Evolutionary conservation across 768 basidiomycete genomes (phyloP).

Genomic region (Panus rudis): DNA sequence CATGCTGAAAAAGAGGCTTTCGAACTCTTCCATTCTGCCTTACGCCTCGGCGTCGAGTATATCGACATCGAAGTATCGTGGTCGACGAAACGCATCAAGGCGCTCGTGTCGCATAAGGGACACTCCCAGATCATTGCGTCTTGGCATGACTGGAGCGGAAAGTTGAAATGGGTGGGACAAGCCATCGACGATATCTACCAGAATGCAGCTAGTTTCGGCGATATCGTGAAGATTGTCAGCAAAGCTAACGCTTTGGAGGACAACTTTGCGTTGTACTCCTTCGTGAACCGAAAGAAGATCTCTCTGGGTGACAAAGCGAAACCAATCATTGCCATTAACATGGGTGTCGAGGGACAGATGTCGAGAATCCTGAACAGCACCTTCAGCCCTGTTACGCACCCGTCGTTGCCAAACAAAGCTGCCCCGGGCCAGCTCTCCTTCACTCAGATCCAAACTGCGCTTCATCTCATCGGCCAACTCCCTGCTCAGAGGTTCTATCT

Average conservation of each 20-base stretch:
- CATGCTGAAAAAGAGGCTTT: conserved; percentile 62
- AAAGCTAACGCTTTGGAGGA: conserved; percentile 70
- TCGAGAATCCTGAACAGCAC: conserved; percentile 82
- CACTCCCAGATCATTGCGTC: conserved; percentile 80
- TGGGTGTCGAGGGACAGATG: conserved; percentile 84
- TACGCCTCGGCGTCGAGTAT: conserved; percentile 86
- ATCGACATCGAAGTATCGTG: conserved; percentile 85
- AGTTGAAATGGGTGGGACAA: conserved; percentile 71
- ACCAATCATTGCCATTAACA: conserved; percentile 92
- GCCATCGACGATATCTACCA: conserved; percentile 64
- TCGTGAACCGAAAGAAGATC: conserved; percentile 44
- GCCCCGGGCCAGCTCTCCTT: conserved; percentile 94
- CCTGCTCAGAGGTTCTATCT: conserved; percentile 75
- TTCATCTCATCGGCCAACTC: conserved; percentile 74
- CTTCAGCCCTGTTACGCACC: conserved; percentile 88
- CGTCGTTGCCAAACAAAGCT: conserved; percentile 74
- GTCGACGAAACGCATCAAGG: conserved; percentile 53
- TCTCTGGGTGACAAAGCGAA: conserved; percentile 45
- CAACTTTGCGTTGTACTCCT: conserved; percentile 73
- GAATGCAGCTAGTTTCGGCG: conserved; percentile 60
- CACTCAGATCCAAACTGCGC: conserved; percentile 74
- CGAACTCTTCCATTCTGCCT: conserved; percentile 67
- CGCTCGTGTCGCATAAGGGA: conserved; percentile 58
- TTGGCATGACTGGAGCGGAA: conserved; percentile 92
- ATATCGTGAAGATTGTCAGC: conserved; percentile 90